These are phyloP conservation scores for Fulvia fulva DNA, from an alignment of 2,329 filamentous ascomycete genomes.

Conservation along the genomic window DNA sequence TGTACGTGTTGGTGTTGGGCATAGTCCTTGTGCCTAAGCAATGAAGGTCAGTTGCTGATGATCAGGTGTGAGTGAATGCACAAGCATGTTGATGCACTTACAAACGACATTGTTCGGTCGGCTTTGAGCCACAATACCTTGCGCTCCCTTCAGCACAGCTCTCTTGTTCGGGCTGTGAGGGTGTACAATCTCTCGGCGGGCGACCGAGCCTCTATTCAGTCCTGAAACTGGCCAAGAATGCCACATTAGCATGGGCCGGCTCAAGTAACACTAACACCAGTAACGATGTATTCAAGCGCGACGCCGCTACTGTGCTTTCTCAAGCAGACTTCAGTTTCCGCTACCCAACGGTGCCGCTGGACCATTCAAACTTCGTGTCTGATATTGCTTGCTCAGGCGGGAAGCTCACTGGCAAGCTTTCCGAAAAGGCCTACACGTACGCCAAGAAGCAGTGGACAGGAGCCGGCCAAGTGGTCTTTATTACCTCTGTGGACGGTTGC, in stretches of 20 bases:
- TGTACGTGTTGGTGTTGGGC: not conserved
- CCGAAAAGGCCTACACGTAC: conserved; percentile 6
- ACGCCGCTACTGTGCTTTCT: not conserved
- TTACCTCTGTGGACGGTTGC: conserved; percentile 10
- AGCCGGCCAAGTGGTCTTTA: conserved; percentile 7
- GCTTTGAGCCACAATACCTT: conserved; percentile 4
- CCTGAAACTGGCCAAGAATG: not conserved
- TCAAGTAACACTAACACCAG: not conserved
- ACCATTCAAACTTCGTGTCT: conserved; percentile 10
- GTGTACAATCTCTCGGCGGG: no score
- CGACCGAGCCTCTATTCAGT: not conserved
- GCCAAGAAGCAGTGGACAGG: conserved; percentile 4
- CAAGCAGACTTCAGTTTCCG: not conserved
- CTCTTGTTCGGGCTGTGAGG: conserved; percentile 1
- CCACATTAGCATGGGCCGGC: not conserved
- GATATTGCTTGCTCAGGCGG: conserved; percentile 2
- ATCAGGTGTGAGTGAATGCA: no score
- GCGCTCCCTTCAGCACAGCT: conserved; percentile 1
- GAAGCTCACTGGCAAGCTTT: conserved; percentile 4
- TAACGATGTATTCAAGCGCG: not conserved
- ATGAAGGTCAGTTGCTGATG: no score
- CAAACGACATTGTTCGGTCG: conserved; percentile 5
- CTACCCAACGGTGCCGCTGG: conserved; percentile 5
- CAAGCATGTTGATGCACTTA: no score
- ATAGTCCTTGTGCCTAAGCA: not conserved